Base-by-base conservation (phyloP, 2,329 filamentous ascomycete genomes). In the Beauveria pseudobassiana region DNA sequence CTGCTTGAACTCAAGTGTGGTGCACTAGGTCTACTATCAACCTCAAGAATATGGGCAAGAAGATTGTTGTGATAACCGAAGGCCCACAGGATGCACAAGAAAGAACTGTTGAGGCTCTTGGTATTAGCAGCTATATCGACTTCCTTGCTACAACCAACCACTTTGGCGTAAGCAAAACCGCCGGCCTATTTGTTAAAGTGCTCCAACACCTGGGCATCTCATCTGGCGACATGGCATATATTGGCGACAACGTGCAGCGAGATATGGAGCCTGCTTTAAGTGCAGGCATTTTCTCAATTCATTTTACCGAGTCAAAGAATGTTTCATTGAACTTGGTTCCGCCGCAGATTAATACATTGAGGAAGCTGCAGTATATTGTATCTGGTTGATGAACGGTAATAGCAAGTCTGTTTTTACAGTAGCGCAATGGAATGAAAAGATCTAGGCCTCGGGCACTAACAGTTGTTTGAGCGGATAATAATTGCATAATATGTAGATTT, bases 41-140 rank as follows among this genome's bases (percentile, higher is more conserved):
- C 64, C 64, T 80, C 3, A 74, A 72, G 56, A 12, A 38, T 0
- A 64, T 69, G 0, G 72, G 72, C 0, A 77, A 77, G 64, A 77
- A 72, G n/a, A 69, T 80, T 3, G 70, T 72, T 0, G 65, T 81
- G 20, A 71, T 81, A 1, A 80, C 78, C 0, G 78, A 82, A 64
- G 78, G 78, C 0, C 79, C 77, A 0, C 72, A 77, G 45, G 79
- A 81, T 66, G 74, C 77, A 2, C 78, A 82, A 59, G 70, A 77
- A 63, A 74, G 77, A 66, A 78, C 78, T 0, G 48, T 79, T 1
- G 52, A 66, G 16, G 65, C 70, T 34, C 54, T 57, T 18, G 42
- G 54, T 18, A 26, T 49, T 16, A 8, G 14, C 10, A 30, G 10
- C 5, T n/a, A 28, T 12, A 18, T 49, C 14, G 46, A 49, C 22